Evolutionary conservation across 257 asterid genomes (phyloP).

Genomic region (Solanum ahanhuiri): DNA sequence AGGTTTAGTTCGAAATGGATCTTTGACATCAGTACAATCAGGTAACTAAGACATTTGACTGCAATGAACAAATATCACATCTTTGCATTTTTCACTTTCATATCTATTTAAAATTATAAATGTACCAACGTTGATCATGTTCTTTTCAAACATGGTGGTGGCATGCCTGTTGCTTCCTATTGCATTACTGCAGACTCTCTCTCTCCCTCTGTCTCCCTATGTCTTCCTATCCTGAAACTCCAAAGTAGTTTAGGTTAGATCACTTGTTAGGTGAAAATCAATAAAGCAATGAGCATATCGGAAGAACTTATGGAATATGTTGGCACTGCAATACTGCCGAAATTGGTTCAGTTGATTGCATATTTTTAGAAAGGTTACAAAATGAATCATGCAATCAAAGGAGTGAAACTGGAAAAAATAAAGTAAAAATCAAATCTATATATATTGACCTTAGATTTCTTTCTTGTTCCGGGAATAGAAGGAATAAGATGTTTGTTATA

Average conservation of each 20-base stretch:
- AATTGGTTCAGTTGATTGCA: background rate
- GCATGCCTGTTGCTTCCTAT: background rate
- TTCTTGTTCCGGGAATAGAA: background rate
- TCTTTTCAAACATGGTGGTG: background rate
- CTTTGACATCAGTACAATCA: constrained; percentile 53
- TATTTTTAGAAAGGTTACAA: background rate
- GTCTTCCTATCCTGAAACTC: background rate
- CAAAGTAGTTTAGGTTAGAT: background rate
- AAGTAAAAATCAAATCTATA: background rate
- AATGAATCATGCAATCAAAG: background rate
- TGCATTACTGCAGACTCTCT: background rate
- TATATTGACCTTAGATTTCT: background rate
- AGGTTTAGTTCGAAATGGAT: constrained; percentile 60
- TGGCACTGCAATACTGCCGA: background rate
- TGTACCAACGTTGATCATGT: background rate
- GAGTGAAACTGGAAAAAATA: background rate
- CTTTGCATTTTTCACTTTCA: background rate
- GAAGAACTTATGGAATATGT: background rate
- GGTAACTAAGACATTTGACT: constrained; percentile 25
- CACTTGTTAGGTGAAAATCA: background rate
- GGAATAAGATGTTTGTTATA: background rate
- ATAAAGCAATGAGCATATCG: background rate
- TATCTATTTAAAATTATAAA: background rate
- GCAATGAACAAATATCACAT: background rate
- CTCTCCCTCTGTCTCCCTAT: background rate